Evolutionary conservation across 169 alveolate genomes (phyloP).

Genomic region (Hepatocystis sp.): DNA sequence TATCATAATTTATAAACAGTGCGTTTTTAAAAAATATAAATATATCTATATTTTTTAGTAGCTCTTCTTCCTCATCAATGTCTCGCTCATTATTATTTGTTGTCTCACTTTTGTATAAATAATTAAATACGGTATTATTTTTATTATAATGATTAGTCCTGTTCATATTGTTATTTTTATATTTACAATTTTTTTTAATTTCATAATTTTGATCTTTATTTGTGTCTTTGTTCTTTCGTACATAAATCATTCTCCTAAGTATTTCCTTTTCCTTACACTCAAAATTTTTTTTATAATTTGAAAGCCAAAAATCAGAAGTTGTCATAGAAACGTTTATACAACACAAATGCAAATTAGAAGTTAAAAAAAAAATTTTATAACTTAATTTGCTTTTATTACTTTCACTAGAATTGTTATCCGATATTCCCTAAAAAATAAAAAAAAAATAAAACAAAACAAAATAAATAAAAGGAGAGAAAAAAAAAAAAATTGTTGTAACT

Average conservation of each 20-base stretch:
- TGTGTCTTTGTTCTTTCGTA: constrained; percentile 1
- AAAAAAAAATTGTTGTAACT: too few species aligned
- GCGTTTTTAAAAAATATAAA: constrained; percentile 43
- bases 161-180: background rate
- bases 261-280: constrained; percentile 61
- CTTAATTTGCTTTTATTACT: constrained; percentile 17
- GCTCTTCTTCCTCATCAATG: background rate
- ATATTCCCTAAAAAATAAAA: constrained; percentile 20
- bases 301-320: constrained; percentile 28
- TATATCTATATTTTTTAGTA: constrained; percentile 23
- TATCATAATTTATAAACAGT: constrained; percentile 64
- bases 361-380: constrained; percentile 47
- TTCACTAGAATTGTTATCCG: constrained; percentile 17
- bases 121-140: constrained; percentile 21
- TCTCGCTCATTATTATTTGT: constrained; percentile 6
- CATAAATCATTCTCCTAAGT: constrained; percentile 40
- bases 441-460: background rate
- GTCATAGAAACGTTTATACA: constrained; percentile 61
- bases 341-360: constrained; percentile 57
- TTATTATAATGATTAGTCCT: constrained; percentile 6
- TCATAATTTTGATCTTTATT: constrained; percentile 3
- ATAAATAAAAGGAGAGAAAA: too few species aligned
- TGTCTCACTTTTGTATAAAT: constrained; percentile 41
- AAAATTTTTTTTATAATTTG: constrained; percentile 35
- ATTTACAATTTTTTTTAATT: background rate